Evolutionary conservation across 805 yeast genomes (phyloP), one percentile per base, ranked within the genome.

Genomic region (Cyberlindnera mrakii): DNA sequence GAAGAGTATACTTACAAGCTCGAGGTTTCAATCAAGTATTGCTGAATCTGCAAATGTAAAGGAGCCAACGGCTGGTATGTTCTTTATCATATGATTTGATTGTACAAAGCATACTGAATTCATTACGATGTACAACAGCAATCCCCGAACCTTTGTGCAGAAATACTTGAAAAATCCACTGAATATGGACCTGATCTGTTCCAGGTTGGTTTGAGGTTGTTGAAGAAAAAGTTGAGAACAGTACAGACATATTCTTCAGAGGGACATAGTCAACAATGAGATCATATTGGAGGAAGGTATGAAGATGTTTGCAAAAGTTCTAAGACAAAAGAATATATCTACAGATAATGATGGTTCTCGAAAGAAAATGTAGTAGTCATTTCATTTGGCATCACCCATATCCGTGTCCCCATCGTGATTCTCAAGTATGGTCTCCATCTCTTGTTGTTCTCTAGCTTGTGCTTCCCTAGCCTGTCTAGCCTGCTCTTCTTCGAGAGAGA

Each of bases 401-500:
- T 39, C 25, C 25, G 41, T 33, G n/a, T 39, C 41, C 4, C 41
- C 41, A 30, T 40, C 37, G 13, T 35, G 16, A 29, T 42, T 39
- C 40, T 45, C 49, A n/a, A 20, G 40, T n/a, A 46, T 40, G 8
- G 49, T 18, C 32, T 46, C 49, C 48, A 46, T 44, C 30, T 40
- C 41, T 20, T 43, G 44, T 29, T 42, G 42, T 11, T 44, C 43
- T 6, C 46, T 41, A 6, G 27, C 36, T 11, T 34, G 35, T 1
- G 43, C 37, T 53, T 79, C 81, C 59, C 90, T 76, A 51, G 86
- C 96, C 60, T 88, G 96, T 68, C 98, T 80, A 40, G 86, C 82
- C 55, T 83, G 85, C 62, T 91, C 98, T 60, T 93, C 99, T 60
- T 93, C 98, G 57, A 93, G 72, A 0, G 98, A 91, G 64, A 93